Conservation (phyloP, 305 asterid species). For the Solanum hybrid region DNA sequence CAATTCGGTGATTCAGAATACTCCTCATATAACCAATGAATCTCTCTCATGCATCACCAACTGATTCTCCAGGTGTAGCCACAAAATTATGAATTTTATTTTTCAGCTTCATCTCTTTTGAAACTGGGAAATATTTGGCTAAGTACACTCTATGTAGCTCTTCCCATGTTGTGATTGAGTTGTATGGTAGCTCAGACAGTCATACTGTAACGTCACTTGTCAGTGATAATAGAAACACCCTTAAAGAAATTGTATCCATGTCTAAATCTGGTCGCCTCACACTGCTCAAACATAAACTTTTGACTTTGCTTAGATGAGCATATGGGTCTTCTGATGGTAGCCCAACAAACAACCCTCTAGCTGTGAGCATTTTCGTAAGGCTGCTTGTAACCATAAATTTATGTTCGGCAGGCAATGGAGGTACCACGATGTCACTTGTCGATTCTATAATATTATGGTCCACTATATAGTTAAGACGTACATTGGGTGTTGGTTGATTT, state of each 20-base stretch:
- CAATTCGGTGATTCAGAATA: too few relatives aligned
- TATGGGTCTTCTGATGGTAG: background rate
- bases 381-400: background rate
- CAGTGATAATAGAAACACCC: background rate
- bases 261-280: background rate
- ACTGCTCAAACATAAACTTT: background rate
- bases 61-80: background rate
- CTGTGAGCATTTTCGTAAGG: background rate
- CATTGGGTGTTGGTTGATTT: background rate
- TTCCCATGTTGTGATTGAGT: background rate
- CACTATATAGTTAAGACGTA: background rate
- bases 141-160: background rate
- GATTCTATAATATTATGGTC: background rate
- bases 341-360: background rate
- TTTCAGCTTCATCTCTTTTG: background rate
- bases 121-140: background rate
- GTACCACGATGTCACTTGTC: background rate
- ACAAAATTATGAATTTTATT: background rate
- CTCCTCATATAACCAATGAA: background rate
- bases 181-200: background rate
- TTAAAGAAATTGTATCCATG: background rate
- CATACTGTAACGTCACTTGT: background rate
- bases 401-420: background rate
- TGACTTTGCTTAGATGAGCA: background rate
- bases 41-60: background rate